Conservation (phyloP, 768 basidiomycete genomes). For the Phlebiopsis flavidoalba region DNA sequence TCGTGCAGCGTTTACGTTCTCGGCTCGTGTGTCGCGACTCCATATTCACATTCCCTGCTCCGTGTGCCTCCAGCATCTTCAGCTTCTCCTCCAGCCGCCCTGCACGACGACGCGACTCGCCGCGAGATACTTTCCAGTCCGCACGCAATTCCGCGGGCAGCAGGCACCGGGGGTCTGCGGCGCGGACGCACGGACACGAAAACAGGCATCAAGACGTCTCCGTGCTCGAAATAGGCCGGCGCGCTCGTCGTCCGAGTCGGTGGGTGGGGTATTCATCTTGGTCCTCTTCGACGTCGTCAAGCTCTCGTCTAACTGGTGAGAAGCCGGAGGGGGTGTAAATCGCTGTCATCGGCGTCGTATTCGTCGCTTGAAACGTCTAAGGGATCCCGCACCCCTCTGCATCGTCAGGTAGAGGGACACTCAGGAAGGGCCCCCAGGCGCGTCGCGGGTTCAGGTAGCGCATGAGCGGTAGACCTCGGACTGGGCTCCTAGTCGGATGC, state of each 20-base stretch:
- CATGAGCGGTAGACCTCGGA: constrained; percentile 14
- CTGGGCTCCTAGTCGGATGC: background rate
- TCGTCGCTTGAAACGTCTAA: background rate
- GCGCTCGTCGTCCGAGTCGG: background rate
- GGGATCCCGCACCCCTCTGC: background rate
- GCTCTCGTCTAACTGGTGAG: background rate
- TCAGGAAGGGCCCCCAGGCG: constrained; percentile 20
- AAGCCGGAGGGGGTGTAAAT: constrained; percentile 10
- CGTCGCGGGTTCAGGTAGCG: constrained; percentile 14
- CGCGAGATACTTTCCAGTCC: constrained; percentile 20
- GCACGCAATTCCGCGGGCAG: constrained; percentile 13
- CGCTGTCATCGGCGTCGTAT: constrained; percentile 8
- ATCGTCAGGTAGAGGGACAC: background rate
- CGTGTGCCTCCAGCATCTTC: background rate
- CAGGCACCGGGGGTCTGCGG: background rate
- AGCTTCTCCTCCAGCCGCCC: background rate
- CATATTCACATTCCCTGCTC: background rate
- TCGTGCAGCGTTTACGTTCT: background rate
- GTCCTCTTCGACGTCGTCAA: background rate
- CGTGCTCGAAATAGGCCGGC: background rate
- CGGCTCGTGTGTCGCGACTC: background rate
- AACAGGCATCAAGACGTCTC: background rate
- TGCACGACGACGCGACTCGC: constrained; percentile 9
- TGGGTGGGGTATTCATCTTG: background rate
- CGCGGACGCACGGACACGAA: background rate